Conservation (phyloP, 106 monocot genomes). For the Alisma plantagoaquatica region DNA sequence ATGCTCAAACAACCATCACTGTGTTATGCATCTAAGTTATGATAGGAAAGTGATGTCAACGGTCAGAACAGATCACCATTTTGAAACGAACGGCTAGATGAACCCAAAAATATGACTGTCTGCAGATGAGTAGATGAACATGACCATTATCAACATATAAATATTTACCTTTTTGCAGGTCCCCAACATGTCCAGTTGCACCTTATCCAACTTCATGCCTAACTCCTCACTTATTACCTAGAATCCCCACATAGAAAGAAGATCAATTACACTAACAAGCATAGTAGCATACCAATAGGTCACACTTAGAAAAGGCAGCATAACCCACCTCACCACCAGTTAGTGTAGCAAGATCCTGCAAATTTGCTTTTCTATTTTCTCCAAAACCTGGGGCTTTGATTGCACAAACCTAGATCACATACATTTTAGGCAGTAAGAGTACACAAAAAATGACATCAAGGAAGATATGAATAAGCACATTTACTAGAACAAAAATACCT, state of each 20-base stretch:
- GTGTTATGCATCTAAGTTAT: no score
- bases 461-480: no score
- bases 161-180: constrained; percentile 74
- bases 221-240: constrained; percentile 92
- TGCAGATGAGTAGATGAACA: no score
- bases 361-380: constrained; percentile 66
- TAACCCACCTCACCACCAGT: constrained; percentile 76
- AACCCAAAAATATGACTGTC: no score
- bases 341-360: constrained; percentile 79
- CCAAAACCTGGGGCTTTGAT: constrained; percentile 98
- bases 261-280: no score
- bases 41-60: no score
- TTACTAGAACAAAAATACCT: constrained; percentile 6
- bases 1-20: no score
- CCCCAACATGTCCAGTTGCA: constrained; percentile 82
- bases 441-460: neutral
- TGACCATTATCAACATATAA: no score
- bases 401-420: constrained; percentile 60
- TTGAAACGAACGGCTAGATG: no score
- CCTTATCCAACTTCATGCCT: constrained; percentile 97
- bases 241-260: no score
- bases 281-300: no score
- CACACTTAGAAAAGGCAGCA: neutral
- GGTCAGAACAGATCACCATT: no score
- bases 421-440: neutral